Base-by-base conservation (phyloP, 768 basidiomycete species). In the Rickenella mellea region DNA sequence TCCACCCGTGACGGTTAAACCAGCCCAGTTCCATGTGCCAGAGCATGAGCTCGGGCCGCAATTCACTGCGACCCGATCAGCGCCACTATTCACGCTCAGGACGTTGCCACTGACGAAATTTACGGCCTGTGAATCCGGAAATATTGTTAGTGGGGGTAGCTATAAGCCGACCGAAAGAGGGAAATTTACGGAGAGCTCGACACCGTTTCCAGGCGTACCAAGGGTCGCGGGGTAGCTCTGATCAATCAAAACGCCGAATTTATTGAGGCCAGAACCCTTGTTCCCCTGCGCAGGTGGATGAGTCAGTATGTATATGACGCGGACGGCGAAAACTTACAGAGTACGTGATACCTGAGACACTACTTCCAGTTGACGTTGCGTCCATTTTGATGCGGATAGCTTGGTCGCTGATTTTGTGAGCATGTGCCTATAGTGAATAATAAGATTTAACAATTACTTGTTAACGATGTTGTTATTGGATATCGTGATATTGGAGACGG, bases 231-330 rank as follows among this genome's bases (percentile, higher is more conserved):
- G 49, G 43, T 58, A 57, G 27, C 49, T 50, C 32, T 56, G 55
- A 42, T 55, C 48, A 27, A 58, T 58, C 15, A 58, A 42, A 5
- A 56, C 43, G 29, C 57, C 57, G 28, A 53, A 53, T 19, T 43
- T 26, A n/a, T 24, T 21, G 30, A 46, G 33, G 17, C 44, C 47
- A 2, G 37, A 39, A 12, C 49, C 45, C 10, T 44, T 53, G 46
- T 55, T 53, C 12, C 47, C 49, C 24, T 36, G 7, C 7, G 3
- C 4, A 20, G 11, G 12, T 20, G 15, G 27, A 12, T n/a, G 12
- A 42, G 26, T 7, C 8, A 17, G n/a, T 15, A 6, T 24, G 3
- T 6, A 17, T 14, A n/a, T 11, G 2, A 6, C 4, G 17, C 7
- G 8, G 19, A 3, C 11, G 5, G 39, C 7, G 2, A 40, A 36